phyloP scores from a whole-genome alignment of 768 basidiomycete genomes.

The Crepidotus variabilis region DNA sequence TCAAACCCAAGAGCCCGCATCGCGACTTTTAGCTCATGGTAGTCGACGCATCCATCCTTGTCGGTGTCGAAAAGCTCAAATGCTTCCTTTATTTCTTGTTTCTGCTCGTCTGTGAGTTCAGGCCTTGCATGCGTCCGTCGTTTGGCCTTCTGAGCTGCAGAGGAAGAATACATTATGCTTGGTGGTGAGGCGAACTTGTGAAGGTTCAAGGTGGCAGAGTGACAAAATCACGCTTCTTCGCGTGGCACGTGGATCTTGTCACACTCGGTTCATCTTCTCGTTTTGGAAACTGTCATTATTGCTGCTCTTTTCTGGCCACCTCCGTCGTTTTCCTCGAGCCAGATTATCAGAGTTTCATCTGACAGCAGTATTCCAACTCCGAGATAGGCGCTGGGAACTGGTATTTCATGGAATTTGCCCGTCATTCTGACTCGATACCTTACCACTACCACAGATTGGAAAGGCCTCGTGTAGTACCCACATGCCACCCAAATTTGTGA shows the following conservation, averaged over 20 bases:
- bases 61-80: slow-evolving; percentile 99
- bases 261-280: not conserved
- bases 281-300: not conserved
- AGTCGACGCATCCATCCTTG: slow-evolving; percentile 94
- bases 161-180: slow-evolving; percentile 55
- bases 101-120: slow-evolving; percentile 84
- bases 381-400: not conserved
- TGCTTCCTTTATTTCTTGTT: slow-evolving; percentile 96
- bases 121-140: slow-evolving; percentile 72
- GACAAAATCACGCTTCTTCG: not conserved
- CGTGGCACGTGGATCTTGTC: not conserved
- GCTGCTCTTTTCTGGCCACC: not conserved
- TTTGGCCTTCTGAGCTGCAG: slow-evolving; percentile 70
- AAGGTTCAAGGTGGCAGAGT: not conserved
- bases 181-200: slow-evolving; percentile 6
- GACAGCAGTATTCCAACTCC: not conserved
- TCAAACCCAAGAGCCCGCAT: slow-evolving; percentile 98
- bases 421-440: too few relatives aligned
- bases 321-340: not conserved
- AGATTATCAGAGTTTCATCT: not conserved
- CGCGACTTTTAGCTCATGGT: slow-evolving; percentile 98
- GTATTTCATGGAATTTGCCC: too few relatives aligned
- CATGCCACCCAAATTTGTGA: not conserved
- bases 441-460: not conserved
- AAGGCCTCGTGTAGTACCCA: not conserved